A percentile compares a stretch with the other conserved stretches of the same genome.
These are phyloP conservation scores for Malus hybrid DNA, from an alignment of 331 rosid species.

Conservation along the genomic window DNA sequence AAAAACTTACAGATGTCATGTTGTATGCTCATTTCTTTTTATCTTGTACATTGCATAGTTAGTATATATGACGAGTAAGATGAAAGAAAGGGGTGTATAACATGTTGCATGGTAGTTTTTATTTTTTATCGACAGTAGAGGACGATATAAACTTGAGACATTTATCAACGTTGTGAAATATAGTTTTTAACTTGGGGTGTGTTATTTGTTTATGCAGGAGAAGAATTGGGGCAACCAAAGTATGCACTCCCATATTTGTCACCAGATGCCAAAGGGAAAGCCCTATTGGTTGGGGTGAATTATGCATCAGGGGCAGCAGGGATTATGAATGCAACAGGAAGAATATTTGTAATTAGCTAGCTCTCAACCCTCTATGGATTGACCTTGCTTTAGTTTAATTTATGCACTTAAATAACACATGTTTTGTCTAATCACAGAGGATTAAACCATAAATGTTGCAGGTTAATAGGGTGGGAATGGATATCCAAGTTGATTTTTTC, in stretches of 20 bases:
- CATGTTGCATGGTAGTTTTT: no score
- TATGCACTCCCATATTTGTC: constrained; percentile 71
- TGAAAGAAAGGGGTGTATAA: no score
- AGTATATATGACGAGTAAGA: no score
- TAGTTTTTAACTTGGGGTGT: no score
- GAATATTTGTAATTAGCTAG: constrained; percentile 63
- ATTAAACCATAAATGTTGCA: constrained; percentile 4
- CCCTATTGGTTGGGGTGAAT: constrained; percentile 67
- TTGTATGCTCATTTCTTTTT: no score
- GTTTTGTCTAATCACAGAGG: not conserved
- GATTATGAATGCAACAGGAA: constrained; percentile 83
- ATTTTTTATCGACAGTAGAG: no score
- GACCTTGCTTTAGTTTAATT: not conserved
- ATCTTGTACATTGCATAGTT: no score
- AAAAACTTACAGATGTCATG: no score
- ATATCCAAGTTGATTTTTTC: constrained; percentile 78
- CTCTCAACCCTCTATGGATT: not conserved
- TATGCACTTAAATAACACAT: not conserved
- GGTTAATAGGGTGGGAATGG: constrained; percentile 92
- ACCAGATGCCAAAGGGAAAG: constrained; percentile 64
- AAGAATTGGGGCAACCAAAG: constrained; percentile 67
- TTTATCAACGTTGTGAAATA: no score
- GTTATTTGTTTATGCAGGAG: constrained; percentile 38
- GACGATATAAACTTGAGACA: no score
- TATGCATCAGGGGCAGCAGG: constrained; percentile 99